Conservation (phyloP, 805 yeast species). For the Lachancea sp. region DNA sequence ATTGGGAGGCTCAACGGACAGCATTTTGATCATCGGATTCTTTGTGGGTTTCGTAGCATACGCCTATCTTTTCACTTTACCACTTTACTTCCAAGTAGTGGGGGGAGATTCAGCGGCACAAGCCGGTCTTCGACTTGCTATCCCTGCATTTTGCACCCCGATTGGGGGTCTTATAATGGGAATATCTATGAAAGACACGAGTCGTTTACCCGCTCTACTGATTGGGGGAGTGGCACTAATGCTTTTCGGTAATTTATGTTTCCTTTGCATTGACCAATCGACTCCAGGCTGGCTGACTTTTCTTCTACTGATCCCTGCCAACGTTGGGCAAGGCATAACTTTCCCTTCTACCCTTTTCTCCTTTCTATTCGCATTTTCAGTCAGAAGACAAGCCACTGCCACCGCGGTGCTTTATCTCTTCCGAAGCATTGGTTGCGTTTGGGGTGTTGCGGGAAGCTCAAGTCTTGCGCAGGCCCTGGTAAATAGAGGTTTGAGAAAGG, state of each 20-base stretch:
- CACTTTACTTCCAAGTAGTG: slow-evolving; percentile 38
- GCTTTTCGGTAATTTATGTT: slow-evolving; percentile 34
- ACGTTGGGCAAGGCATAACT: slow-evolving; percentile 36
- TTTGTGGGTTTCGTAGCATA: slow-evolving; percentile 36
- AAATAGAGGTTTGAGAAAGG: slow-evolving; percentile 4
- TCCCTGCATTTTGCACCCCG: slow-evolving; percentile 39
- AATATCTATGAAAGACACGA: slow-evolving; percentile 32
- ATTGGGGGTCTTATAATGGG: slow-evolving; percentile 40
- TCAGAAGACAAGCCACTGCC: slow-evolving; percentile 34
- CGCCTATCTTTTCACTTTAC: slow-evolving; percentile 39
- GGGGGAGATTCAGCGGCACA: slow-evolving; percentile 36
- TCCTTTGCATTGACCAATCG: slow-evolving; percentile 20
- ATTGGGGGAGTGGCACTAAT: slow-evolving; percentile 33
- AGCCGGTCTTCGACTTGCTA: slow-evolving; percentile 38
- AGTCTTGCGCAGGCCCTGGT: slow-evolving; percentile 13
- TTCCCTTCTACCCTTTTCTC: slow-evolving; percentile 35
- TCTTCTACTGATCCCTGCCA: slow-evolving; percentile 32
- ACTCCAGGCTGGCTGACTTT: slow-evolving; percentile 27
- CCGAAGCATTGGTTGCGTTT: slow-evolving; percentile 38
- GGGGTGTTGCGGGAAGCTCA: slow-evolving; percentile 34
- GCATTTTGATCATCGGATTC: slow-evolving; percentile 24
- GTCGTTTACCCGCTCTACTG: slow-evolving; percentile 27
- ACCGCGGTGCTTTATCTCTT: slow-evolving; percentile 36
- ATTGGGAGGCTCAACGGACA: slow-evolving; percentile 7
- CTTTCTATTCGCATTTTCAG: slow-evolving; percentile 32